phyloP scores from a whole-genome alignment of 306 rosid species.

The Lagenaria siceraria region DNA sequence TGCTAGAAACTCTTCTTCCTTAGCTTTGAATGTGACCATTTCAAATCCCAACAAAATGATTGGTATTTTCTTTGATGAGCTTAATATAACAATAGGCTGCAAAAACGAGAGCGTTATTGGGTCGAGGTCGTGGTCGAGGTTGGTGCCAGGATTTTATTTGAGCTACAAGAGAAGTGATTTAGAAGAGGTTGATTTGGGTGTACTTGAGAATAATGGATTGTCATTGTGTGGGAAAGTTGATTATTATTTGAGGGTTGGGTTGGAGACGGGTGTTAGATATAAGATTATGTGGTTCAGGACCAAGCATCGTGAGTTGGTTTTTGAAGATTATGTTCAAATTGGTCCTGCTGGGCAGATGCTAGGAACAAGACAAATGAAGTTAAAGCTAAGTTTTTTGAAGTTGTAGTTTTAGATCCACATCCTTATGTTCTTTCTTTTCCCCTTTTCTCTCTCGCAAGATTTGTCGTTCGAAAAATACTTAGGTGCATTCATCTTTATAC shows the following conservation, averaged over 20 bases:
- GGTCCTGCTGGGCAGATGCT: background rate
- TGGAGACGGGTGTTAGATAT: constrained; percentile 6
- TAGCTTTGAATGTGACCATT: background rate
- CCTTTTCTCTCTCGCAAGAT: background rate
- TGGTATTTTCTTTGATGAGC: background rate
- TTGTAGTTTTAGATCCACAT: background rate
- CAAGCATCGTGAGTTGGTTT: constrained; percentile 1
- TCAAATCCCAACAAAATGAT: background rate
- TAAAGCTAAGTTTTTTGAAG: background rate
- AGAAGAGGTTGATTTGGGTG: background rate
- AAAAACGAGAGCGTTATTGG: background rate
- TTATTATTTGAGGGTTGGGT: background rate
- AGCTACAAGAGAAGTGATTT: background rate
- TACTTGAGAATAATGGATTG: background rate
- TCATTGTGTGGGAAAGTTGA: background rate
- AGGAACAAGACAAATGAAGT: background rate
- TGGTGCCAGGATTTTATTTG: background rate
- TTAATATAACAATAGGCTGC: background rate
- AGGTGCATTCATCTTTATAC: too few relatives aligned
- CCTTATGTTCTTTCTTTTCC: background rate
- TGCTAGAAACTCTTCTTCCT: background rate
- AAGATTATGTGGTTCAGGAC: constrained; percentile 6
- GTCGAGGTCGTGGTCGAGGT: background rate
- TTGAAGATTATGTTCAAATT: background rate
- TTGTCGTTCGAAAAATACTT: background rate